Base-by-base conservation (phyloP, 805 yeast genomes). In the Spathaspora girioi region DNA sequence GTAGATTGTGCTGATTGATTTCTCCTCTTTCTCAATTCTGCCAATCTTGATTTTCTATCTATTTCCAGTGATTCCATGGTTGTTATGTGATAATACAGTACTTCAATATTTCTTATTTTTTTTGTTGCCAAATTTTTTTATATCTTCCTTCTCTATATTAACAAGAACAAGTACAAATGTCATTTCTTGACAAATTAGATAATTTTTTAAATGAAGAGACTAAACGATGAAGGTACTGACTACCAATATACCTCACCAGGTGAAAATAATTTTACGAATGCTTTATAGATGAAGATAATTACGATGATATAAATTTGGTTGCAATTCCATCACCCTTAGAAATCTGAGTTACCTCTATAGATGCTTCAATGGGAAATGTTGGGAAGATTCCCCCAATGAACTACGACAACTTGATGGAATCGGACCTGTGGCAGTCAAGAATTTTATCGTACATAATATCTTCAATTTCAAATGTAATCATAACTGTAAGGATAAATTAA, bases 381-480 rank as follows among this genome's bases (percentile, higher is more conserved):
- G 86, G 86, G 84, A 79, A 53, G 75, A 72, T 48, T 59, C 75
- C 0, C 60, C 77, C 0, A 67, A 70, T 59, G 73, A 72, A 3
- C 58, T 81, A n/a, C 61, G 74, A 46, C 86, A 81, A 50, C 49
- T 81, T 10, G 75, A 75, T 26, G 78, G 76, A 5, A 62, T 81
- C 18, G 83, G 81, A 0, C 51, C 71, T 2, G 72, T 67, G 0
- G 64, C 73, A 23, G 71, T 76, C 0, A 62, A 74, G 40, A 71
- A 69, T 44, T 64, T 79, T 48, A 62, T 65, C 0, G 67, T 63
- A 18, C 68, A 69, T 8, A 64, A 70, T n/a, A 54, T 81, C 2
- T 50, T 47, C 1, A 67, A 64, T 48, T 62, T 61, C 44, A 67
- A 66, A 41, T 79, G 82, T 51, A 61, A 67, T 41, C 82, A 79